Evolutionary conservation across 257 asterid species (phyloP), one percentile per base, ranked within the genome.

Genomic region (Plectranthus barbatus): DNA sequence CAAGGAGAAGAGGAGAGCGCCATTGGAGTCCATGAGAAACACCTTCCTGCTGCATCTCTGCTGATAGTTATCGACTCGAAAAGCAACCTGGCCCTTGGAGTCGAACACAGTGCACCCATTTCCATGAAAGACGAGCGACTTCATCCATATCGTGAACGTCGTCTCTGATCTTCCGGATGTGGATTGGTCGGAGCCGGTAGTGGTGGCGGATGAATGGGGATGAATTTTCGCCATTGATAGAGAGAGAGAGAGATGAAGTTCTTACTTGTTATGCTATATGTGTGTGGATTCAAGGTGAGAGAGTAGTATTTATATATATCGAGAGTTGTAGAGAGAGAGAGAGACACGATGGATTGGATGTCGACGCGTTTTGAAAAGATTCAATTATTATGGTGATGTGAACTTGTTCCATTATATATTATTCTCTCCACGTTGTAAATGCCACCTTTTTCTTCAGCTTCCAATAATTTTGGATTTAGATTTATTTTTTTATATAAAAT

Each of bases 81-180:
- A 89, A 15, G 41, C 78, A 2, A 86, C 71, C 40, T 84, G 78
- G 4, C 97, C 97, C 3, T 66, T 70, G 4, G 97, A 84, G 37
- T 83, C 63, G 23, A 77, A 86, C 4, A 84, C 83, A 0, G 95
- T 89, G 84, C 97, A 89, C 1, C 97, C 97, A 56, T 84, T 86
- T 36, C 94, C 84, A 63, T 86, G 83, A 68, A 79, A 86, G 3
- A 89, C 80, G 0, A 89, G 86, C 14, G 96, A 89, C 41, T 89
- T 89, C 93, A 89, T 81, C 97, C 97, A 89, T 2, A 86, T 36
- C 0, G 97, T 89, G 60, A 72, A 84, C 4, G 72, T 76, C 4
- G 72, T 76, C 64, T 84, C 81, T 63, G 36, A 26, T 26, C 69
- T 75, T 13, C 26, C 77, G 6, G 77, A 57, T 18, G 80, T 48